phyloP scores from a whole-genome alignment of 1,284 basidiomycete species.

The Entoloma clypeatum region DNA sequence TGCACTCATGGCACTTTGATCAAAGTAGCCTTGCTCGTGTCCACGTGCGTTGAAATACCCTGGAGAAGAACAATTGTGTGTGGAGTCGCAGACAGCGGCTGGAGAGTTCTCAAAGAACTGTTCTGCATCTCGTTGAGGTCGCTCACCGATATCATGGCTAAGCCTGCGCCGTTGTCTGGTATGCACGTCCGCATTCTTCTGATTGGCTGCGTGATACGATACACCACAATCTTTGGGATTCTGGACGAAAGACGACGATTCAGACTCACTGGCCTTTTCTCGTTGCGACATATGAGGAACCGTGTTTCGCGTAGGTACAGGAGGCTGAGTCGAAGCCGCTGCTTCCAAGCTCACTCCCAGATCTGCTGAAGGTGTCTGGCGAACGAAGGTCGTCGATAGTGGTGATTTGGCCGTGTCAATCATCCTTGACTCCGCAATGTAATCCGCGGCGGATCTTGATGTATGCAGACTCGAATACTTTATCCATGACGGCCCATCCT shows the following conservation, averaged over 20 bases:
- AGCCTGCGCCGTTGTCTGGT: conserved; percentile 15
- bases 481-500: conserved; percentile 23
- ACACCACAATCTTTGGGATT: conserved; percentile 13
- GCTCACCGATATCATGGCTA: conserved; percentile 12
- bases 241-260: conserved; percentile 14
- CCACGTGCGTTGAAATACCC: conserved; percentile 13
- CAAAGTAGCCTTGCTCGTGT: conserved; percentile 13
- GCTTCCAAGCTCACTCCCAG: too few relatives aligned
- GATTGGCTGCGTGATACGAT: conserved; percentile 11
- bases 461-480: conserved; percentile 7
- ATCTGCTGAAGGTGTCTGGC: too few relatives aligned
- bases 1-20: conserved; percentile 23
- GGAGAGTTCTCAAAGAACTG: conserved; percentile 9
- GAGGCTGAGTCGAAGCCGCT: conserved; percentile 2
- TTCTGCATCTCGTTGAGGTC: conserved; percentile 8
- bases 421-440: background rate
- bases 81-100: conserved; percentile 7
- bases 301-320: conserved; percentile 1
- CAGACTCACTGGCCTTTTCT: conserved; percentile 12
- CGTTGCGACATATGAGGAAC: conserved; percentile 1
- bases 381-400: too few relatives aligned
- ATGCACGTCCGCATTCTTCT: conserved; percentile 12
- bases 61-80: conserved; percentile 9
- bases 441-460: background rate
- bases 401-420: background rate